Evolutionary conservation across 2,329 filamentous ascomycete genomes (phyloP), one percentile per base, ranked within the genome.

Genomic region (Beauveria caledonica): DNA sequence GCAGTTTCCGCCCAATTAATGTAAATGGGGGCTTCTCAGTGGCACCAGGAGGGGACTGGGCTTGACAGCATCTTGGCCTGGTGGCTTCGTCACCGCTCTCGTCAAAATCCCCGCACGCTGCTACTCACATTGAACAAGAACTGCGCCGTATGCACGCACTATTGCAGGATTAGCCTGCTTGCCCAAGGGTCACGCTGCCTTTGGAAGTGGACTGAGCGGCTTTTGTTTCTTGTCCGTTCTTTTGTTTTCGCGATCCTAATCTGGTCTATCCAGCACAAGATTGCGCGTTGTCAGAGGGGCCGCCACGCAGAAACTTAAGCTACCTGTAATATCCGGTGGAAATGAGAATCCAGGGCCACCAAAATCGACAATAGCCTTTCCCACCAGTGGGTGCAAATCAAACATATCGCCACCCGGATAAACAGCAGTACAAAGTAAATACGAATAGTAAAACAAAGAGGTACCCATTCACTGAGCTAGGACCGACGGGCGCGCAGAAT

Each of bases 1-100:
- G 39, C 39, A 21, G 33, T 39, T 21, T n/a, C 52, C 23, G 52
- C 23, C 17, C 23, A 42, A 45, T 36, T 29, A 45, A 40, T 36
- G 33, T 15, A 6, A 36, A 15, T 36, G 33, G 33, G 33, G 33
- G 5, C 11, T 36, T 36, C 13, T 36, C 33, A 13, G 33, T 39
- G 51, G 29, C 49, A 19, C 3, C n/a, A 13, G 29, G 29, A 19
- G 19, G 49, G 49, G n/a, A 13, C 33, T 36, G 33, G 29, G 29
- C 49, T 40, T 39, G 49, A 44, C 29, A 10, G 29, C 33, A 36
- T 13, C 33, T 36, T 36, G 33, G 33, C 13, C 33, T 36, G 33
- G 29, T 36, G 33, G 33, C 33, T 13, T 36, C 29, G 53, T 56
- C 53, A 56, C 53, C 53, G 53, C 53, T 46, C 53, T 56, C 53